A percentile compares a stretch with the other conserved stretches of the same genome.
Evolutionary conservation across 2,329 filamentous ascomycete species (phyloP).

Genomic region (Cordyceps fumosorosea): DNA sequence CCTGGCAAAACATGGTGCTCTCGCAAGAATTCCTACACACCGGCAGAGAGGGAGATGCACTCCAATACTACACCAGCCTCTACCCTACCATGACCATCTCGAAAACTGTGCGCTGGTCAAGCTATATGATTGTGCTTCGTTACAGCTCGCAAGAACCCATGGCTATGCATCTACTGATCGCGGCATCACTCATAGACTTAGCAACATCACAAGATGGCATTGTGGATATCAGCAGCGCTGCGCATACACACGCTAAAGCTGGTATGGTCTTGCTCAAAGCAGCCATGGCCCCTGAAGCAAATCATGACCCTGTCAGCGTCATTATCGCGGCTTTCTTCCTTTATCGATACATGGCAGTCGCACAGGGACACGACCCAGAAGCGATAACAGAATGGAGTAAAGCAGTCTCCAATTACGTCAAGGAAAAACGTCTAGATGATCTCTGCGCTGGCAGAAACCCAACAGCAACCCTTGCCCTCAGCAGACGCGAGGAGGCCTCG

Average conservation of each 20-base stretch:
- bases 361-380: neutral
- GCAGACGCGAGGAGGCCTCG: no score
- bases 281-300: neutral
- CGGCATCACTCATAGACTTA: conserved; percentile 3
- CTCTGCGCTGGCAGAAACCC: neutral
- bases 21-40: neutral
- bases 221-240: neutral
- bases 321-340: neutral
- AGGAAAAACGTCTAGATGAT: neutral
- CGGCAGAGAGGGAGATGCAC: neutral
- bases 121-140: conserved; percentile 1
- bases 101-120: conserved; percentile 4
- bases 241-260: neutral
- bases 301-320: neutral
- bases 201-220: neutral
- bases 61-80: conserved; percentile 3
- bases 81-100: conserved; percentile 8
- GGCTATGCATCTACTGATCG: conserved; percentile 6
- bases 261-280: neutral
- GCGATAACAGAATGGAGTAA: neutral
- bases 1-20: conserved; percentile 1
- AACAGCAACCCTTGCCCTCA: neutral
- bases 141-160: conserved; percentile 1
- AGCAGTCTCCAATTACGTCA: neutral
- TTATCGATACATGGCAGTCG: conserved; percentile 1